phyloP scores from a whole-genome alignment of 148 eudicot genomes.

The Amaranthus hypochondriacus region DNA sequence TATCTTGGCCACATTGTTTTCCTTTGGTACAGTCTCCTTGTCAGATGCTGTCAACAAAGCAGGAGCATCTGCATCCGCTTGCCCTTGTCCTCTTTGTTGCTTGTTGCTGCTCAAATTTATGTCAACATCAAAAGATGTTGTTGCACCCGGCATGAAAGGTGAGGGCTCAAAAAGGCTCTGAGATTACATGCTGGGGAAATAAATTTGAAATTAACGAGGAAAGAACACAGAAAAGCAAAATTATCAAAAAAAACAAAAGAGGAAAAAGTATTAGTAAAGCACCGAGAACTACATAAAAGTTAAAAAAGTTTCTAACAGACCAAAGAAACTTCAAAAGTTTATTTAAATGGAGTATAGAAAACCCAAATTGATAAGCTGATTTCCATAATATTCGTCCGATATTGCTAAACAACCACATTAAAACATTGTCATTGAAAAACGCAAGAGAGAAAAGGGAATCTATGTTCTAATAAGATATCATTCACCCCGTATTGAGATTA shows the following conservation, averaged over 20 bases:
- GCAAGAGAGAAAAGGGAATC: no score
- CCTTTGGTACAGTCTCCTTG: slow-evolving; percentile 67
- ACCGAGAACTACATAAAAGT: neutral
- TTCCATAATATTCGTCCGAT: no score
- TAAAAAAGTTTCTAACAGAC: neutral
- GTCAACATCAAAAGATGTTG: slow-evolving; percentile 53
- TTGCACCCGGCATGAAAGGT: slow-evolving; percentile 67
- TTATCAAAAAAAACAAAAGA: neutral
- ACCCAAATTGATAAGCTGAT: no score
- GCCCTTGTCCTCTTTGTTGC: slow-evolving; percentile 45
- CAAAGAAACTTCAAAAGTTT: neutral
- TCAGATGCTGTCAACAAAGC: slow-evolving; percentile 39
- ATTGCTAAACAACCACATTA: no score
- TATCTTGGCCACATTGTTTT: slow-evolving; percentile 89
- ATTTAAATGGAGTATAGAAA: no score
- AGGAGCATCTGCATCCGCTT: slow-evolving; percentile 54
- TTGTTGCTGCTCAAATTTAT: slow-evolving; percentile 36
- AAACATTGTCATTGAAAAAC: no score
- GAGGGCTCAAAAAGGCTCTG: slow-evolving; percentile 94
- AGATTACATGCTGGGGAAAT: slow-evolving; percentile 65
- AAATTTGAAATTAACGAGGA: slow-evolving; percentile 6
- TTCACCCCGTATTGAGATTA: no score
- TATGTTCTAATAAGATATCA: no score
- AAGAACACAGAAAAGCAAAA: neutral
- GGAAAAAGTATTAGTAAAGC: neutral